phyloP scores from a whole-genome alignment of 225 moss, liverwort and hornwort genomes.

The Asterella californica region DNA sequence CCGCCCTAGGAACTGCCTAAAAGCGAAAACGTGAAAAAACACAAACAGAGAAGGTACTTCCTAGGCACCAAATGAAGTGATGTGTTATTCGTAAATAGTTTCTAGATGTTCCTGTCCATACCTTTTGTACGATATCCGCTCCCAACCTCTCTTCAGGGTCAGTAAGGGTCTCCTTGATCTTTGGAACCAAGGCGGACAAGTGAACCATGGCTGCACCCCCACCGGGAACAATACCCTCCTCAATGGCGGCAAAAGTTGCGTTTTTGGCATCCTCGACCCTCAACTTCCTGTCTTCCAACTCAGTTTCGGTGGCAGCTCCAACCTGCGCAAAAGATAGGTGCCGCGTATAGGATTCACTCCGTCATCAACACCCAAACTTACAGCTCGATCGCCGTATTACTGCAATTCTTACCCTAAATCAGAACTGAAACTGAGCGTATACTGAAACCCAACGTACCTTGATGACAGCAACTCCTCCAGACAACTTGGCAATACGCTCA shows the following conservation, averaged over 20 bases:
- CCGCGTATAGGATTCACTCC: neutral
- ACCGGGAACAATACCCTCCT: constrained; percentile 96
- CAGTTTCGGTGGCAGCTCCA: constrained; percentile 90
- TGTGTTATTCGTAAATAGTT: too few relatives aligned
- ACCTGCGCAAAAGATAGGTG: constrained; percentile 36
- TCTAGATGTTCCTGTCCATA: constrained; percentile 17
- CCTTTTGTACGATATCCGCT: constrained; percentile 90
- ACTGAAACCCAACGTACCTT: constrained; percentile 42
- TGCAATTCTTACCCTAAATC: neutral
- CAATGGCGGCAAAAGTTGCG: constrained; percentile 94
- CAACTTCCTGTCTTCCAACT: constrained; percentile 90
- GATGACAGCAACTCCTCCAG: constrained; percentile 93
- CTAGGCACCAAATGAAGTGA: too few relatives aligned
- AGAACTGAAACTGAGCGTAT: neutral
- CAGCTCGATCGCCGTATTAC: neutral
- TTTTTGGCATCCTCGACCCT: constrained; percentile 97
- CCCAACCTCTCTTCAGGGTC: constrained; percentile 86
- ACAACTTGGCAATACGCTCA: constrained; percentile 88
- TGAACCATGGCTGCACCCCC: constrained; percentile 91
- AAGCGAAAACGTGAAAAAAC: too few relatives aligned
- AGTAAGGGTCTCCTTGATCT: constrained; percentile 55
- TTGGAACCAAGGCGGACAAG: constrained; percentile 65
- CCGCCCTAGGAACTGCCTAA: too few relatives aligned
- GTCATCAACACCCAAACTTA: neutral
- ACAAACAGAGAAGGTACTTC: too few relatives aligned